Evolutionary conservation across 225 moss, liverwort and hornwort species (phyloP).

Genomic region (Polytrichum formosum): DNA sequence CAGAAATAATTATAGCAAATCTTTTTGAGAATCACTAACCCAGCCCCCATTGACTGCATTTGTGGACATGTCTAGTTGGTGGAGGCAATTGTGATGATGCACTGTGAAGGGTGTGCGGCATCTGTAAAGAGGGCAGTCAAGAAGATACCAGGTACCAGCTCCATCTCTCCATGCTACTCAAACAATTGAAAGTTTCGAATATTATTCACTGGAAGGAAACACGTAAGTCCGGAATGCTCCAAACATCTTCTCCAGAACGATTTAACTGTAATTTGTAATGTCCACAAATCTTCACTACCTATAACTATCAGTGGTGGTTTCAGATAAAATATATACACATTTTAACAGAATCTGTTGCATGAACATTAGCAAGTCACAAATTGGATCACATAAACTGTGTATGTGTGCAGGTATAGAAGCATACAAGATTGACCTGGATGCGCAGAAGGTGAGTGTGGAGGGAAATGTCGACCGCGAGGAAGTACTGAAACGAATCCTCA

Average conservation of each 20-base stretch:
- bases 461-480: conserved; percentile 42
- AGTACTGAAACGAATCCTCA: conserved; percentile 46
- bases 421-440: conserved; percentile 35
- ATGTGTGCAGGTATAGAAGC: conserved; percentile 28
- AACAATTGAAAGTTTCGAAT: background rate
- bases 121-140: conserved; percentile 40
- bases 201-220: background rate
- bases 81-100: conserved; percentile 55
- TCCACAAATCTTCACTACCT: no score
- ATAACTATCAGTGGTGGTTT: background rate
- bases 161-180: background rate
- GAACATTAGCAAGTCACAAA: background rate
- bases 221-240: no score
- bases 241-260: background rate
- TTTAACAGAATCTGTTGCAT: background rate
- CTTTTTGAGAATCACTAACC: no score
- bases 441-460: conserved; percentile 42
- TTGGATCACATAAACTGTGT: background rate
- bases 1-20: no score
- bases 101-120: conserved; percentile 48
- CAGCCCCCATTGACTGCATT: no score
- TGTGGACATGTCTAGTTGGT: conserved; percentile 33
- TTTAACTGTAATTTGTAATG: background rate
- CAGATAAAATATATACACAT: background rate
- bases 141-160: conserved; percentile 37